These are phyloP conservation scores for Panellus pusillus DNA, from an alignment of 768 basidiomycete species.

Conservation along the genomic window DNA sequence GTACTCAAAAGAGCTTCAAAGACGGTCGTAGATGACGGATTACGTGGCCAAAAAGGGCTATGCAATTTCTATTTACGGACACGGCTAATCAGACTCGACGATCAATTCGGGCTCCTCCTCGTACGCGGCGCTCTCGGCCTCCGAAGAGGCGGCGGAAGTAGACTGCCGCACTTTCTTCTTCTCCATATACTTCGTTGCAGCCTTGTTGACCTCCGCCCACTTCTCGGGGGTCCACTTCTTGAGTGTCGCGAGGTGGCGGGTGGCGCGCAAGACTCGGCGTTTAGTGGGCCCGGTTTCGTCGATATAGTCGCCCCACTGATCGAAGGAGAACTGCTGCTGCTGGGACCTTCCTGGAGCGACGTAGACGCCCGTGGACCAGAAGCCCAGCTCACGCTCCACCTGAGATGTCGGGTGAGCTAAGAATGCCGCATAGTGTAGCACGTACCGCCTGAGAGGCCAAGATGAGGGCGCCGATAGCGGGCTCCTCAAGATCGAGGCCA, in stretches of 20 bases:
- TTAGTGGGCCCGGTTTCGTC: not conserved
- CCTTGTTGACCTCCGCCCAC: not conserved
- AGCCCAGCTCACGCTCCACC: not conserved
- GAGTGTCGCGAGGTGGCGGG: not conserved
- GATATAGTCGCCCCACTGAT: not conserved
- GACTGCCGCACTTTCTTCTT: not conserved
- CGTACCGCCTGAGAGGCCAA: no score
- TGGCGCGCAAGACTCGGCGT: not conserved
- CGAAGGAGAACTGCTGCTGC: not conserved
- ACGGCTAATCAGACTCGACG: not conserved
- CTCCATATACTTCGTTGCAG: not conserved
- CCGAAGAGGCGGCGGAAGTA: not conserved
- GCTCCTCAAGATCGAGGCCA: no score
- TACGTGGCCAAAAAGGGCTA: not conserved
- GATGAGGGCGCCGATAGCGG: no score
- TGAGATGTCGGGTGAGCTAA: no score
- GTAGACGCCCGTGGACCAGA: not conserved
- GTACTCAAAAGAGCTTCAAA: not conserved
- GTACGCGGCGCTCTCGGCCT: not conserved
- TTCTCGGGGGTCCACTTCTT: not conserved
- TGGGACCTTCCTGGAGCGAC: not conserved
- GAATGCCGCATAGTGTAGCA: no score
- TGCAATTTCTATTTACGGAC: not conserved
- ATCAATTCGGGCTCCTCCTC: not conserved
- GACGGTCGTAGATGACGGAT: no score